Evolutionary conservation across 768 basidiomycete species (phyloP), one percentile per base, ranked within the genome.

Genomic region (Macrocybe gigantea): DNA sequence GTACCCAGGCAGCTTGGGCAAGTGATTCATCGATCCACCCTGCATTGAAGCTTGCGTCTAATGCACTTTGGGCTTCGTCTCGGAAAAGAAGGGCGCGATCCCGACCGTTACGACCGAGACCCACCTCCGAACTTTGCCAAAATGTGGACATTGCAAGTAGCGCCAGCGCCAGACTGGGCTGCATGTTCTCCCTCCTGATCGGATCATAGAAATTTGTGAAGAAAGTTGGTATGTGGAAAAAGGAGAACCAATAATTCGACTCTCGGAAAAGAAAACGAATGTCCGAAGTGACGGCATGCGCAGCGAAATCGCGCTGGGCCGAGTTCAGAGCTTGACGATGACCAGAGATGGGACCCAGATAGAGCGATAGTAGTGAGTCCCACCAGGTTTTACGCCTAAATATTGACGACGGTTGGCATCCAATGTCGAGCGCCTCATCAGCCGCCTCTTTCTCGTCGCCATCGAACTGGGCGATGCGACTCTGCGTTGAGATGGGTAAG

Each of bases 311-410:
- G 22, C 82, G 77, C 58, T 78, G 66, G 13, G 70, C 60, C 9
- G 62, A 33, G 11, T 71, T 65, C 14, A 78, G 56, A 31, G 57
- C 49, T 48, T 64, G 64, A 39, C 59, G 61, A 48, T 60, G 64
- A 29, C 53, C 53, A n/a, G 64, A 56, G 49, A 58, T 53, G 6
- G 68, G 63, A 12, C 70, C 70, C 31, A 64, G 48, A 60, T 88
- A 88, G 30, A 83, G 58, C 36, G 68, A 65, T 33, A 87, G 63
- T 12, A 89, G 70, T 4, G 76, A 79, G 57, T 88, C 88, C 82
- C 84, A 90, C 88, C 88, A 88, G 15, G 79, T 81, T 66, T 84
- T 80, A 43, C 85, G 83, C 12, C 73, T 69, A 61, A 85, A 87
- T 41, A 75, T 72, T 34, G 85, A 64, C 7, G 84, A 83, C 6